These are phyloP conservation scores for Aurifilum marmelostoma DNA, from an alignment of 2,329 filamentous ascomycete species.

Conservation along the genomic window DNA sequence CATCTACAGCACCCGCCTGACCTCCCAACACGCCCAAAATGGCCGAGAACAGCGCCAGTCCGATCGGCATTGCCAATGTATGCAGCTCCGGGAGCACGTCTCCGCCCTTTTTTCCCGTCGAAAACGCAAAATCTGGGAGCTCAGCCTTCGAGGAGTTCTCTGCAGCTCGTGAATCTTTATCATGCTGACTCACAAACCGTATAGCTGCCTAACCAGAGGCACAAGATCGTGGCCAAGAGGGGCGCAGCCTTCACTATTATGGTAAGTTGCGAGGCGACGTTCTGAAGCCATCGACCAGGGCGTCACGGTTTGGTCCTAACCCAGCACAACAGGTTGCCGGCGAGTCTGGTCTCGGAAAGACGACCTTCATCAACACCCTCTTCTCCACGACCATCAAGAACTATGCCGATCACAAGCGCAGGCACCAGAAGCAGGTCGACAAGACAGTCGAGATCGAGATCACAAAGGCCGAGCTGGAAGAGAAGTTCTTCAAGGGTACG, in stretches of 20 bases:
- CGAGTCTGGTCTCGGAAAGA: conserved; percentile 98
- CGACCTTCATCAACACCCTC: conserved; percentile 99
- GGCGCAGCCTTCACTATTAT: conserved; percentile 99
- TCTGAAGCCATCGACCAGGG: neutral
- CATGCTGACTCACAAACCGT: conserved; percentile 6
- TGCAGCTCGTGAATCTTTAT: neutral
- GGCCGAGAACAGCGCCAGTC: conserved; percentile 55
- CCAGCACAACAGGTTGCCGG: conserved; percentile 76
- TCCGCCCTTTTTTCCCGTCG: neutral
- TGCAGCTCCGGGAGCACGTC: conserved; percentile 6
- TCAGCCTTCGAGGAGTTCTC: conserved; percentile 1
- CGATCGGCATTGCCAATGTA: conserved; percentile 66
- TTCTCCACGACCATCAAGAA: conserved; percentile 99
- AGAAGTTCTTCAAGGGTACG: conserved; percentile 99
- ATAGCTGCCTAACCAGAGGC: conserved; percentile 68
- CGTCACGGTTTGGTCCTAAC: conserved; percentile 5
- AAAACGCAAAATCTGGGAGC: neutral
- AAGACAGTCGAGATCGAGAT: conserved; percentile 99
- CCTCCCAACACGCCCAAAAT: conserved; percentile 21
- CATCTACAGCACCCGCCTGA: conserved; percentile 2
- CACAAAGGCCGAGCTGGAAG: conserved; percentile 98
- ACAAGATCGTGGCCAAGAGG: conserved; percentile 78
- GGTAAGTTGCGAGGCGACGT: conserved; percentile 57
- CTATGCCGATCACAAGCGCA: conserved; percentile 99
- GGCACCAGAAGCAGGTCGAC: conserved; percentile 98